phyloP scores from a whole-genome alignment of 345 rosid genomes.

The Citrus mangshanensis region DNA sequence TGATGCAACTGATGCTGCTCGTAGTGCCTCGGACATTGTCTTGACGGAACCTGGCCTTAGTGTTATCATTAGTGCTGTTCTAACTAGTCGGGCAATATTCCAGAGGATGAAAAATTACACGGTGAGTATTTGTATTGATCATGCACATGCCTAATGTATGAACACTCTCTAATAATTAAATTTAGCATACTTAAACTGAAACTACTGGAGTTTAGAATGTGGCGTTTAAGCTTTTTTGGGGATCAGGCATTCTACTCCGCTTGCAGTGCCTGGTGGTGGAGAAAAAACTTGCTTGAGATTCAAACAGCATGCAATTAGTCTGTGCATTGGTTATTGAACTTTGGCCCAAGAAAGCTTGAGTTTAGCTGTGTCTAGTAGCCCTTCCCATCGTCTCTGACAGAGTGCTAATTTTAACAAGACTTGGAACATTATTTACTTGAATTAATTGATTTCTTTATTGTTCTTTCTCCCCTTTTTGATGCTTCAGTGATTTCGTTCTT shows the following conservation, averaged over 20 bases:
- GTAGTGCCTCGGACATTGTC: constrained; percentile 70
- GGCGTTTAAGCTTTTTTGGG: background rate
- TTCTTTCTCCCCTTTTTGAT: background rate
- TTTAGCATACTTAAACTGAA: background rate
- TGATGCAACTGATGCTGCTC: constrained; percentile 78
- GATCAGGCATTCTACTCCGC: background rate
- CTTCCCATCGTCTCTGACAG: background rate
- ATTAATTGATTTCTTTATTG: constrained; percentile 8
- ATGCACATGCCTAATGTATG: background rate
- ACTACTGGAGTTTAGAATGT: background rate
- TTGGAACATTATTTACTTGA: background rate
- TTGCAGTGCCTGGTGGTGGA: background rate
- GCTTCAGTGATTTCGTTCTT: constrained; percentile 1
- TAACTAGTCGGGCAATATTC: constrained; percentile 62
- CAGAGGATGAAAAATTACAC: constrained; percentile 77
- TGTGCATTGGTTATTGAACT: background rate
- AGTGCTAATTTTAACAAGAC: background rate
- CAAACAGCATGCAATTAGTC: background rate
- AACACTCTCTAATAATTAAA: background rate
- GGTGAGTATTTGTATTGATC: constrained; percentile 25
- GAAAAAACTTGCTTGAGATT: background rate
- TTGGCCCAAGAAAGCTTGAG: background rate
- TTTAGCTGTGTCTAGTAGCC: background rate
- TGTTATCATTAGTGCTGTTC: constrained; percentile 64
- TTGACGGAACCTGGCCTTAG: constrained; percentile 68